A percentile compares a stretch with the other conserved stretches of the same genome.
Conservation (phyloP, 2,329 filamentous ascomycete species). For the Ambrosiella cleistominuta region DNA sequence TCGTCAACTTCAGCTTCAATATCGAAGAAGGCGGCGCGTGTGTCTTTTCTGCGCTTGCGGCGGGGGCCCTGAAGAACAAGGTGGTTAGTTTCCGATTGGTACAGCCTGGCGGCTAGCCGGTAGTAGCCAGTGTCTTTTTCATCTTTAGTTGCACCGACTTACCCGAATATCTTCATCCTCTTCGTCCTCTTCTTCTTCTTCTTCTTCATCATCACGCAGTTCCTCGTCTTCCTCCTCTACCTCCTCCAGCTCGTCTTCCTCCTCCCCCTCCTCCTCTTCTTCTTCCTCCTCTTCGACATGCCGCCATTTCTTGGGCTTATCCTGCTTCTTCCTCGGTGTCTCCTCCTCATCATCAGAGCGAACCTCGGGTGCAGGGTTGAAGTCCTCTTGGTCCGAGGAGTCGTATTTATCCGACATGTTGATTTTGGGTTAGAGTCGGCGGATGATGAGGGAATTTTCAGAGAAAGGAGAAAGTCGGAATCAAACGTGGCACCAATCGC, state of each 20-base stretch:
- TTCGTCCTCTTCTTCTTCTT: conserved; percentile 22
- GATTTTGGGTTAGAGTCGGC: too few species aligned
- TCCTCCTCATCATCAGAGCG: conserved; percentile 54
- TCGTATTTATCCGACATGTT: conserved; percentile 19
- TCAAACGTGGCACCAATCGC: too few species aligned
- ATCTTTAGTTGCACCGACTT: conserved; percentile 2
- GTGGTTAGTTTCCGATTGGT: not conserved
- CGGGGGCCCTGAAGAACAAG: conserved; percentile 37
- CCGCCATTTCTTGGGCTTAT: conserved; percentile 3
- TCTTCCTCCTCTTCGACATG: conserved; percentile 10
- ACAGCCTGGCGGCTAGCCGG: not conserved
- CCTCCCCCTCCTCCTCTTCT: conserved; percentile 10
- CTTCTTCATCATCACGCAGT: conserved; percentile 22
- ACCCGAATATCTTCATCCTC: conserved; percentile 46
- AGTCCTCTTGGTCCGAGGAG: conserved; percentile 61
- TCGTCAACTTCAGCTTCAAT: conserved; percentile 96
- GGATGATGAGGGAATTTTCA: too few species aligned
- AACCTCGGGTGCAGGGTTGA: conserved; percentile 66
- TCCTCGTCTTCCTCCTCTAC: conserved; percentile 21
- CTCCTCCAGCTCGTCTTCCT: conserved; percentile 21
- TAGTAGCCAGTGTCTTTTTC: not conserved
- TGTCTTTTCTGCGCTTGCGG: conserved; percentile 62
- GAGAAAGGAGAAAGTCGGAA: too few species aligned
- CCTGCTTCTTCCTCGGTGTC: not conserved
- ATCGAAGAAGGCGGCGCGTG: conserved; percentile 80